A percentile compares a stretch with the other conserved stretches of the same genome.
phyloP scores from a whole-genome alignment of 2,329 filamentous ascomycete genomes.

The Aureobasidium mangrovei region DNA sequence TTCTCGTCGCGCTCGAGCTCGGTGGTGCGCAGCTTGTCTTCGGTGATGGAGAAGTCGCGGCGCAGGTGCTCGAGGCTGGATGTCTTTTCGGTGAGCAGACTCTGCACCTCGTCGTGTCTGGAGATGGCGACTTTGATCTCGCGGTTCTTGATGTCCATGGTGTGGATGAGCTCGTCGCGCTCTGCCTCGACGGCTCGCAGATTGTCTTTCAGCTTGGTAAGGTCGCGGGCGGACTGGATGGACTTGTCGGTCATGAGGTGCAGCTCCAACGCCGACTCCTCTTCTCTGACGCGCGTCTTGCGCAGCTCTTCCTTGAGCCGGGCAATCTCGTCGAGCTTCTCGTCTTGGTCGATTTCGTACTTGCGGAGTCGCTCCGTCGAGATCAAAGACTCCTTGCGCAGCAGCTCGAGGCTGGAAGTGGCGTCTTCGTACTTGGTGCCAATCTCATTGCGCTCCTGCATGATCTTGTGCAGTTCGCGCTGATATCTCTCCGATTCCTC shows the following conservation, averaged over 20 bases:
- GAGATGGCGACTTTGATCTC: constrained; percentile 23
- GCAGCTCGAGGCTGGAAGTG: constrained; percentile 19
- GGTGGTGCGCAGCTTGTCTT: constrained; percentile 21
- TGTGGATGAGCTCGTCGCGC: constrained; percentile 23
- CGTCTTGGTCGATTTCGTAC: constrained; percentile 22
- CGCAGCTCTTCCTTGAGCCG: constrained; percentile 24
- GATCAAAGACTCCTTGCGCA: constrained; percentile 22
- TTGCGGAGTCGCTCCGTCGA: constrained; percentile 21
- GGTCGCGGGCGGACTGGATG: constrained; percentile 21
- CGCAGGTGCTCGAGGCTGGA: constrained; percentile 21
- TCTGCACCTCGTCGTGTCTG: constrained; percentile 21
- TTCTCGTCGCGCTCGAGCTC: constrained; percentile 21
- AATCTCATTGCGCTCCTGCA: constrained; percentile 24
- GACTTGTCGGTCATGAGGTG: constrained; percentile 21
- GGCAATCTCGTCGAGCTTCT: constrained; percentile 22
- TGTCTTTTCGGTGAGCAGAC: constrained; percentile 19
- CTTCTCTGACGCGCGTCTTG: constrained; percentile 19
- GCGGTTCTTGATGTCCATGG: constrained; percentile 22
- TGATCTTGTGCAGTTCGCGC: constrained; percentile 21
- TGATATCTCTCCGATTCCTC: constrained; percentile 23
- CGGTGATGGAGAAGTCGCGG: constrained; percentile 20
- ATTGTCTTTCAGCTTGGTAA: constrained; percentile 21
- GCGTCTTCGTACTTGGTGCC: constrained; percentile 22
- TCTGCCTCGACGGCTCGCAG: constrained; percentile 23
- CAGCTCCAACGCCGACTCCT: constrained; percentile 21